These are phyloP conservation scores for Podosphaera fusca DNA, from an alignment of 2,329 filamentous ascomycete species.

Conservation along the genomic window DNA sequence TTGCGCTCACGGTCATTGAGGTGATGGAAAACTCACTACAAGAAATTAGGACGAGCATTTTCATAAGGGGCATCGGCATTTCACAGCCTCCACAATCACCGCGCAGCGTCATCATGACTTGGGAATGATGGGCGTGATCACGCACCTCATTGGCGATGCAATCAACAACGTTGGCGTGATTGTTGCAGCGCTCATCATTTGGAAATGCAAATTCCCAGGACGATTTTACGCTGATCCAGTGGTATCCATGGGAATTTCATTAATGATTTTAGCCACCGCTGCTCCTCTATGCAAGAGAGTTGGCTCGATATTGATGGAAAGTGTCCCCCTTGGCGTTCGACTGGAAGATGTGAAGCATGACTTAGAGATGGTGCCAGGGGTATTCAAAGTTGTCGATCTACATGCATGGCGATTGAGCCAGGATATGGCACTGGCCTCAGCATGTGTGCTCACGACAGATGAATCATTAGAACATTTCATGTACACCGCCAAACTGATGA, in stretches of 20 bases:
- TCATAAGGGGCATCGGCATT: neutral
- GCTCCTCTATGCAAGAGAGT: conserved; percentile 33
- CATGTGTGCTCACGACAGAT: conserved; percentile 40
- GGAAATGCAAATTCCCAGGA: conserved; percentile 31
- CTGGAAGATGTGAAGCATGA: conserved; percentile 43
- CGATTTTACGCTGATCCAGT: conserved; percentile 53
- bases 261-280: conserved; percentile 47
- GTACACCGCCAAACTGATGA: conserved; percentile 34
- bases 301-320: conserved; percentile 44
- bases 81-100: too few relatives aligned
- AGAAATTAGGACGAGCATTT: neutral
- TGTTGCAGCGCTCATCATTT: conserved; percentile 43
- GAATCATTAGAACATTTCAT: conserved; percentile 33
- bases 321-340: conserved; percentile 35
- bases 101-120: conserved; percentile 28
- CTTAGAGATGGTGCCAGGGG: conserved; percentile 42
- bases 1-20: neutral
- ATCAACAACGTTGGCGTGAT: conserved; percentile 60
- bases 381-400: conserved; percentile 45
- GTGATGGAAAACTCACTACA: neutral
- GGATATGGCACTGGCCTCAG: conserved; percentile 43
- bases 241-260: conserved; percentile 41
- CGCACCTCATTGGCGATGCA: conserved; percentile 51
- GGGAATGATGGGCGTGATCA: conserved; percentile 46
- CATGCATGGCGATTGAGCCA: conserved; percentile 56